Evolutionary conservation across 169 alveolate species (phyloP), one percentile per base, ranked within the genome.

Genomic region (Theileria parva): DNA sequence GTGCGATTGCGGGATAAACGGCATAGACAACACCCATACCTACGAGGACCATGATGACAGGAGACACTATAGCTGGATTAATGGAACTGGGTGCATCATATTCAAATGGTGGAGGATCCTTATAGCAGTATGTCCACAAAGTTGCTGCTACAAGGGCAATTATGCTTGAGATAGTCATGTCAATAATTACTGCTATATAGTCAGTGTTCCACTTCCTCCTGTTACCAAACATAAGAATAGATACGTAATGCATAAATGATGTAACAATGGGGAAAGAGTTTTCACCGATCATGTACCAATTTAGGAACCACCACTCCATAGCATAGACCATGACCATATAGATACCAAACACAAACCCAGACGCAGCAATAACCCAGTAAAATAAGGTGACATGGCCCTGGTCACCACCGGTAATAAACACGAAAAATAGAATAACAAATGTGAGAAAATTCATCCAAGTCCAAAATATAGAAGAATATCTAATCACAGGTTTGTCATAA

Each of bases 1-100:
- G 77, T 78, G 66, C 64, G 11, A 69, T 57, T 5, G 50, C 23
- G 4, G 77, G 77, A 50, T 69, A 69, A n/a, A 69, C 5, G 61
- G 77, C 77, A 69, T n/a, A 69, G 12, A 23, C 48, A n/a, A 25
- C 9, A n/a, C 64, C 66, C 23, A 69, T 19, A n/a, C 77, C 66
- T 6, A 69, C 28, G 2, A 34, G 19, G 27, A 21, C 25, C 77
- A 69, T 69, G 21, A 69, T 27, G 8, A 69, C 27, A 3, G 77
- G 75, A 2, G 77, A 69, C 3, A 69, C 50, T 19, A 34, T 27
- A 13, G 37, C 64, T 4, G 27, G 32, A 4, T 64, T 11, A 15
- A 34, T 64, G 6, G 55, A 6, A 15, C 28, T n/a, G 27, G 28
- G 21, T 34, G 32, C 55, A 8, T 15, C 12, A 9, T 64, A 19